Evolutionary conservation across 305 asterid genomes (phyloP).

Genomic region (Rubia tinctorum): DNA sequence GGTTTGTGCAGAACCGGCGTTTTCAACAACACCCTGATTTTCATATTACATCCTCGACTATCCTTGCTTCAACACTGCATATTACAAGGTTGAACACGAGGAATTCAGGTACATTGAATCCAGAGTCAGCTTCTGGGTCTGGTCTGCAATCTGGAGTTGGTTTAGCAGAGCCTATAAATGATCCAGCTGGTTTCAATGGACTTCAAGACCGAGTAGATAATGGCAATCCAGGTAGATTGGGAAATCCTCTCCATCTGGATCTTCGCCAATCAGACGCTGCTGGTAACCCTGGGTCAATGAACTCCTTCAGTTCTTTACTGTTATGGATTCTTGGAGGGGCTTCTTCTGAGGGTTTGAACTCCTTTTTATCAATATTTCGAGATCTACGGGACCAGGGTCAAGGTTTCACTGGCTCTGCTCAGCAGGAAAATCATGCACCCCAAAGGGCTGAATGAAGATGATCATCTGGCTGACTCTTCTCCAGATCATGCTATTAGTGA

Average conservation of each 20-base stretch:
- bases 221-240: slow-evolving; percentile 45
- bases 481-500: background rate
- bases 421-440: slow-evolving; percentile 48
- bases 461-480: background rate
- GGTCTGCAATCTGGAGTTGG: slow-evolving; percentile 41
- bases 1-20: slow-evolving; percentile 86
- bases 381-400: slow-evolving; percentile 90
- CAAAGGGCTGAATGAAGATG: slow-evolving; percentile 44
- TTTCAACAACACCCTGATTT: slow-evolving; percentile 96
- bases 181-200: slow-evolving; percentile 39
- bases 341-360: slow-evolving; percentile 87
- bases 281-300: slow-evolving; percentile 73
- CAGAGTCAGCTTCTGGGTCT: slow-evolving; percentile 45
- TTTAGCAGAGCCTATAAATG: slow-evolving; percentile 35
- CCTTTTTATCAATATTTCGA: slow-evolving; percentile 84
- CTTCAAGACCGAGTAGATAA: slow-evolving; percentile 39
- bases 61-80: slow-evolving; percentile 92
- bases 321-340: slow-evolving; percentile 95
- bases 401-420: slow-evolving; percentile 51
- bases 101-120: slow-evolving; percentile 47
- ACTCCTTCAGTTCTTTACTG: slow-evolving; percentile 76
- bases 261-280: slow-evolving; percentile 63
- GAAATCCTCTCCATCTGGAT: slow-evolving; percentile 61
- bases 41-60: slow-evolving; percentile 88
- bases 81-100: slow-evolving; percentile 84